A percentile compares a stretch with the other conserved stretches of the same genome.
Conservation (phyloP, 2,329 filamentous ascomycete species). For the Arthrobotrys musiformis region DNA sequence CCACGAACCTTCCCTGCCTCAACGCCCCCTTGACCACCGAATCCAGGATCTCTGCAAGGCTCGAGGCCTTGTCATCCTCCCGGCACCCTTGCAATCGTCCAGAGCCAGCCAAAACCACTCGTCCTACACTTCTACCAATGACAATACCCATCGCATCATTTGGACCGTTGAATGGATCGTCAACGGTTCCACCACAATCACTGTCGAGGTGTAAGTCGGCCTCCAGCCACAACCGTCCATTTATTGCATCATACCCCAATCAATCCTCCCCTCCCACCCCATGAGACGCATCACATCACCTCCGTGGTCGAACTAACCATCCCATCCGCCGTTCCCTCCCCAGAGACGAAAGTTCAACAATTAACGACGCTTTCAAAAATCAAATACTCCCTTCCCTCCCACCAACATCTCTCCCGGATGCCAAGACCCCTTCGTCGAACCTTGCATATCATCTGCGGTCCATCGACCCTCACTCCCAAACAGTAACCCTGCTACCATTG, state of each 20-base stretch:
- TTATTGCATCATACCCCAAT: no score
- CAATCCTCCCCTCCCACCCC: no score
- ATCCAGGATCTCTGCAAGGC: not conserved
- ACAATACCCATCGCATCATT: conserved; percentile 7
- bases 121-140: not conserved
- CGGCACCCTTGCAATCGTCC: conserved; percentile 31
- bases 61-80: conserved; percentile 12
- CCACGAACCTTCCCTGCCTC: not conserved
- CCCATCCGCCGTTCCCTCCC: not conserved
- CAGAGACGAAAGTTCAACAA: conserved; percentile 30
- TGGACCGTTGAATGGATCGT: conserved; percentile 47
- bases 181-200: not conserved
- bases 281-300: no score
- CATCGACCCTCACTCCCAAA: not conserved
- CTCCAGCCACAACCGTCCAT: no score
- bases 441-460: not conserved
- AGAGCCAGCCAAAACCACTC: conserved; percentile 27
- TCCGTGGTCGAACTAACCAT: not conserved
- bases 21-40: not conserved
- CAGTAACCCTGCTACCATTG: not conserved
- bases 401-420: not conserved
- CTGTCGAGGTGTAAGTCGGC: conserved; percentile 16
- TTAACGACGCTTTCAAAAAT: conserved; percentile 13
- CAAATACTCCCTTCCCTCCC: conserved; percentile 7
- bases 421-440: not conserved